Evolutionary conservation across 2,329 filamentous ascomycete species (phyloP), one percentile per base, ranked within the genome.

Genomic region (Microcera coccophila): DNA sequence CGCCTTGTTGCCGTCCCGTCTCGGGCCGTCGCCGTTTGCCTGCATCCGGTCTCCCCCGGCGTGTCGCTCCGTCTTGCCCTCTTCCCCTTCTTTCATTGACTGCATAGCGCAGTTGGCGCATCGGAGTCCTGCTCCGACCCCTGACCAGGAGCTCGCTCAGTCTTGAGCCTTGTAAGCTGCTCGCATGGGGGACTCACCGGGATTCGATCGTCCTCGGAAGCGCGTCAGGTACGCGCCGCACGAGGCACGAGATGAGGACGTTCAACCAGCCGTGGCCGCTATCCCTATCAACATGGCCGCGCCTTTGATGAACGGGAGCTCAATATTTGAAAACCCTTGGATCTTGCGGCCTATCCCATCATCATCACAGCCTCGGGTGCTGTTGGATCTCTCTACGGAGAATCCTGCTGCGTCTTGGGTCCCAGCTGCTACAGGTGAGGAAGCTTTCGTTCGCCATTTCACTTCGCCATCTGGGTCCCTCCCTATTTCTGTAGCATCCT

Each of bases 181-280:
- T 49, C 45, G 42, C 39, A 60, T 60, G 58, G 58, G 53, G 32
- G 48, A 49, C 41, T 52, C 50, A 14, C 44, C 53, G 43, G 58
- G 49, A 35, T 53, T 55, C 41, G 50, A 47, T 39, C 58, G 54
- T 42, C 58, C 58, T 33, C 43, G 45, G 36, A 61, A 61, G 58
- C 58, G 58, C 41, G 46, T 57, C 42, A 60, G 58, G 45, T 57
- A 57, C 42, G 49, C 42, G 42, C 50, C 40, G 38, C 38, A 42
- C 34, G 49, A 45, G 35, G 47, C 52, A 33, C 48, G 8, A 20
- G 16, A 35, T 20, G 16, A 35, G 15, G n/a, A n/a, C n/a, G n/a
- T n/a, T n/a, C n/a, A n/a, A n/a, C n/a, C n/a, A n/a, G n/a, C n/a
- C n/a, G n/a, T n/a, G n/a, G n/a, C n/a, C n/a, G n/a, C n/a, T n/a